phyloP scores from a whole-genome alignment of 2,329 filamentous ascomycete genomes.

The Thielaviopsis euricoi region DNA sequence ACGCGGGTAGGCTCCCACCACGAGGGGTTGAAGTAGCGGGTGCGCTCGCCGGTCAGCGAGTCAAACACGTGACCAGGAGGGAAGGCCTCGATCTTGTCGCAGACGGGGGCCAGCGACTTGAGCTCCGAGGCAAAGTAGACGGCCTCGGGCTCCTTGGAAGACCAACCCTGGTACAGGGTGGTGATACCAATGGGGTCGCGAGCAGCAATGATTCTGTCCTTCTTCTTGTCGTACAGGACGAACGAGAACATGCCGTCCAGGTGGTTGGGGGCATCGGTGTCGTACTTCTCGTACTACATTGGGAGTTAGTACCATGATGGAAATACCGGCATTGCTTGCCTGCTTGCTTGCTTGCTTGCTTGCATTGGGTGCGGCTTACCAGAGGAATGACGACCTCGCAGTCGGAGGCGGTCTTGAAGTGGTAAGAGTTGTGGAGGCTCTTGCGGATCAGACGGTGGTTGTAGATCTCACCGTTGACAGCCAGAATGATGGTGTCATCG shows the following conservation, averaged over 20 bases:
- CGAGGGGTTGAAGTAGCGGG: conserved; percentile 75
- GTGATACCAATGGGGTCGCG: conserved; percentile 95
- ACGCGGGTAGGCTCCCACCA: conserved; percentile 80
- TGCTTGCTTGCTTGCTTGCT: too few species aligned
- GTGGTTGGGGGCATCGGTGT: conserved; percentile 76
- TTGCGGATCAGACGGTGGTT: conserved; percentile 95
- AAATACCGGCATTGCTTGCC: not conserved
- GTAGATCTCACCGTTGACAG: conserved; percentile 99
- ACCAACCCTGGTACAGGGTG: conserved; percentile 91
- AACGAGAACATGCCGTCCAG: conserved; percentile 99
- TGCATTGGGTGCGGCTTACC: conserved; percentile 48
- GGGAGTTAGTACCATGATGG: not conserved
- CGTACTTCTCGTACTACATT: conserved; percentile 73
- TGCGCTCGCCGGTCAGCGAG: conserved; percentile 72
- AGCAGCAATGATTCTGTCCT: conserved; percentile 83
- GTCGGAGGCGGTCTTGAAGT: conserved; percentile 97
- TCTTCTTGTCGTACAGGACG: conserved; percentile 89
- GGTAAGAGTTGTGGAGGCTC: conserved; percentile 63
- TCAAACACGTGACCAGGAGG: conserved; percentile 93
- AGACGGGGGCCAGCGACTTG: conserved; percentile 83
- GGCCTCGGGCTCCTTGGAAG: conserved; percentile 62
- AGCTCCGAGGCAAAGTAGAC: conserved; percentile 96
- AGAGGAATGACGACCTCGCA: conserved; percentile 98
- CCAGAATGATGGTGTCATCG: conserved; percentile 73
- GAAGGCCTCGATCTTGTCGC: conserved; percentile 88